phyloP scores from a whole-genome alignment of 2,329 filamentous ascomycete species.

The Mycosphaerella sp. region DNA sequence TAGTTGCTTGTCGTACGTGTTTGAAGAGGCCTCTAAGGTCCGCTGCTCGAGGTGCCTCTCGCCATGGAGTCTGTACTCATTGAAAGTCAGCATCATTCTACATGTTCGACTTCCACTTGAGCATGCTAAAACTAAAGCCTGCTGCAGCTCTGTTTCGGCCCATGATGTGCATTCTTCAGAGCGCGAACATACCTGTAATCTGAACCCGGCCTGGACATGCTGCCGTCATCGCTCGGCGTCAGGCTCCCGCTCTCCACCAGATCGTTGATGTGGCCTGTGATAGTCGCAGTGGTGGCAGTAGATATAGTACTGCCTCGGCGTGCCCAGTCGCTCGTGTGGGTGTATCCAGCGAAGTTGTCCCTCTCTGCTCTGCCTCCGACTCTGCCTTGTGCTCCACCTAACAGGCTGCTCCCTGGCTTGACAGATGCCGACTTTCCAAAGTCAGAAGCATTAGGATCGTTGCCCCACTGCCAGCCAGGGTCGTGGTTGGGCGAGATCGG shows the following conservation, averaged over 20 bases:
- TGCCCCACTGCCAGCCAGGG: conserved; percentile 58
- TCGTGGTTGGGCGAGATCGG: conserved; percentile 51
- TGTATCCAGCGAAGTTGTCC: conserved; percentile 27
- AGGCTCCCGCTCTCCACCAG: conserved; percentile 23
- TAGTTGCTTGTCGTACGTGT: conserved; percentile 58
- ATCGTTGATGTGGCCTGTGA: conserved; percentile 24
- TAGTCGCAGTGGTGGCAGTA: conserved; percentile 34
- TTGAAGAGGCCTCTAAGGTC: conserved; percentile 53
- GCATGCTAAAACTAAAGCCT: background rate
- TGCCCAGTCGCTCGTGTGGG: conserved; percentile 26
- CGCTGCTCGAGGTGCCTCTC: conserved; percentile 54
- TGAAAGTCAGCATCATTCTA: conserved; percentile 15
- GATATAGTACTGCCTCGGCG: conserved; percentile 39
- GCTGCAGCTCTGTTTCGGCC: background rate
- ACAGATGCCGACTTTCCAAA: conserved; percentile 44
- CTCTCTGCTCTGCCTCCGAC: conserved; percentile 21
- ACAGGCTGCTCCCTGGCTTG: conserved; percentile 45
- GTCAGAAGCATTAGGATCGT: conserved; percentile 45
- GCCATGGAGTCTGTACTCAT: conserved; percentile 48
- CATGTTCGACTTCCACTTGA: conserved; percentile 7
- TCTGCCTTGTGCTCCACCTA: conserved; percentile 31
- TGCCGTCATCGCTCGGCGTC: conserved; percentile 29
- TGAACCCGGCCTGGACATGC: conserved; percentile 32
- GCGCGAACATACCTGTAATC: conserved; percentile 38
- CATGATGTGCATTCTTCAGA: background rate